Evolutionary conservation across 2,329 filamentous ascomycete species (phyloP), one percentile per base, ranked within the genome.

Genomic region (Fusarium secorum): DNA sequence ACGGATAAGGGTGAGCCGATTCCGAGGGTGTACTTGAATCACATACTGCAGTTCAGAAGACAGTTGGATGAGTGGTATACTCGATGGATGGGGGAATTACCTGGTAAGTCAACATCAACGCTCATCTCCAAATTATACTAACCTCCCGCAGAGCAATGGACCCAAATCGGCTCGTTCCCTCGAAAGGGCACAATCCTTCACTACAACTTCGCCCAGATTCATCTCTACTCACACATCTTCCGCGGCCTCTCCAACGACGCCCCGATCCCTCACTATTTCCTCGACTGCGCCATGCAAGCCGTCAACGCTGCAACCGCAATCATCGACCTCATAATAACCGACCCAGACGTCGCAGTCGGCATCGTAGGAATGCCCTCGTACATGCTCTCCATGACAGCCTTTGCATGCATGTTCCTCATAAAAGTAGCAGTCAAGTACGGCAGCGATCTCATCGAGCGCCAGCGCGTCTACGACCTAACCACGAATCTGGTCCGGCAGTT

Each of bases 1-100:
- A 85, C 85, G 2, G 87, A 90, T 60, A 85, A 82, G 6, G 85
- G 87, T 11, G 84, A 87, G 41, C 81, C 85, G 0, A 79, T 89
- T 11, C 85, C 85, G 0, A 81, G 85, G 46, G 83, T 84, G 5
- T 87, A 88, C 59, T 82, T 86, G 41, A 82, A 84, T n/a, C 87
- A 89, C 56, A 79, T 80, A 24, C 68, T 72, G 13, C 79, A 77
- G 66, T 79, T 77, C 42, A 70, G 77, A 20, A 71, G 78, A 18
- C 79, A 82, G 59, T 74, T 83, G 5, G 81, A 82, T 60, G 76
- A 80, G 38, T 83, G 81, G 81, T 76, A 81, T 36, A 73, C 71
- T 14, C 75, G 79, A 9, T 83, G 81, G 81, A 78, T 80, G 2
- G 75, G 74, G 8, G 73, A 76, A 2, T 39, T 83, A 1, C 75